Conservation (phyloP, 2,329 filamentous ascomycete genomes). For the Sphaerulina populicola region DNA sequence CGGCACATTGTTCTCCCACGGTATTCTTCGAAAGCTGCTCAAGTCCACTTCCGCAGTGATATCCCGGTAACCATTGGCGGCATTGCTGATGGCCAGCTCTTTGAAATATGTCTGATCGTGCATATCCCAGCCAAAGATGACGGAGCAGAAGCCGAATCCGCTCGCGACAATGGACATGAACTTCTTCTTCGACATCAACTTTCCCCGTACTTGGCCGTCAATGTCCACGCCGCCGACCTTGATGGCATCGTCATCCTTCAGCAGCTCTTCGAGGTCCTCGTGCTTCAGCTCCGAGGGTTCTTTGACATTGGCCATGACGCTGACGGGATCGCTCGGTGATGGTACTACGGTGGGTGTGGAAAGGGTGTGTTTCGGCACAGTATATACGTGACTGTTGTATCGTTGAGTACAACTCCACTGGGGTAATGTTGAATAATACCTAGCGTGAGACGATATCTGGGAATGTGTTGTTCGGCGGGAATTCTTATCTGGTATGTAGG, state of each 20-base stretch:
- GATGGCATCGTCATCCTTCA: constrained; percentile 65
- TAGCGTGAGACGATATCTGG: neutral
- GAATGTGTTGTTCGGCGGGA: neutral
- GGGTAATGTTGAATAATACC: constrained; percentile 7
- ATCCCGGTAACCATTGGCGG: constrained; percentile 82
- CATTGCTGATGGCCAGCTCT: constrained; percentile 80
- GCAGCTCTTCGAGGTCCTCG: constrained; percentile 57
- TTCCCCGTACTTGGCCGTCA: constrained; percentile 78
- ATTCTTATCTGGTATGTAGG: constrained; percentile 7
- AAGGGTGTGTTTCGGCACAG: neutral
- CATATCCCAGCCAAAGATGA: constrained; percentile 96
- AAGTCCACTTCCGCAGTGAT: constrained; percentile 75
- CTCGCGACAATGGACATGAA: constrained; percentile 72
- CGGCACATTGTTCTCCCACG: constrained; percentile 80
- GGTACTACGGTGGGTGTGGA: neutral
- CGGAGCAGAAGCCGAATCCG: constrained; percentile 89
- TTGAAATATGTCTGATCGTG: constrained; percentile 83
- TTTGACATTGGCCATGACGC: constrained; percentile 31
- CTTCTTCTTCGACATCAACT: constrained; percentile 86
- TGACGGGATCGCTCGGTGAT: neutral
- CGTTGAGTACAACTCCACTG: constrained; percentile 18
- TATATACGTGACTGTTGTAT: constrained; percentile 2
- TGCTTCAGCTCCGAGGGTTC: constrained; percentile 46
- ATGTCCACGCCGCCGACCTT: constrained; percentile 84
- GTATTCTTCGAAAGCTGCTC: constrained; percentile 68